A percentile compares a stretch with the other conserved stretches of the same genome.
These are phyloP conservation scores for Sporobolomyces roseus DNA, from an alignment of 768 basidiomycete species.

Conservation along the genomic window DNA sequence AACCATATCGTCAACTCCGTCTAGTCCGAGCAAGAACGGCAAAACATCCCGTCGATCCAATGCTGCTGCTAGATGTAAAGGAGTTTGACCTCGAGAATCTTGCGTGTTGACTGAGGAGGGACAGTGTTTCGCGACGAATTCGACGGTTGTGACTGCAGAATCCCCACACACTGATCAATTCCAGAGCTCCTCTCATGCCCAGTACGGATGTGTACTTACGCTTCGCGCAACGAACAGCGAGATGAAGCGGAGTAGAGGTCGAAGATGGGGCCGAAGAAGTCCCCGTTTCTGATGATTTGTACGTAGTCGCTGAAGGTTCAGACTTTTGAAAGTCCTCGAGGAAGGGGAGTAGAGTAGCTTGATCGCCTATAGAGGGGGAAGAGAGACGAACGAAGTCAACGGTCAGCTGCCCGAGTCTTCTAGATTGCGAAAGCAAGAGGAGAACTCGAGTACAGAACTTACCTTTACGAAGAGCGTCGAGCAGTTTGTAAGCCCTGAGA, in stretches of 20 bases:
- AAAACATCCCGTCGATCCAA: constrained; percentile 71
- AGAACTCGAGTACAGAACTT: not conserved
- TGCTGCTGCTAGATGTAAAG: constrained; percentile 69
- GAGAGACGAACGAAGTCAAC: not conserved
- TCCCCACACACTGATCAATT: not conserved
- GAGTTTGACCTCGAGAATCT: constrained; percentile 62
- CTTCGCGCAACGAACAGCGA: constrained; percentile 40
- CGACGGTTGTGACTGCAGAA: constrained; percentile 27
- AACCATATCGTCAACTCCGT: constrained; percentile 71
- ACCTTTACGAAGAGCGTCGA: constrained; percentile 37
- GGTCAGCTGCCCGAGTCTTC: no score
- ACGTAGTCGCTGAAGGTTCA: no score
- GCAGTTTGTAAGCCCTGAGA: constrained; percentile 24
- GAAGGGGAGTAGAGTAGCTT: constrained; percentile 45
- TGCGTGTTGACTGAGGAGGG: constrained; percentile 37
- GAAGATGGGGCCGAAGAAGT: constrained; percentile 34
- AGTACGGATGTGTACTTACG: not conserved
- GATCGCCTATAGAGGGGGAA: constrained; percentile 44
- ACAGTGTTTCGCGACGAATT: constrained; percentile 35
- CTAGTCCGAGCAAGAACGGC: constrained; percentile 70
- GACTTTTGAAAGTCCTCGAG: constrained; percentile 44
- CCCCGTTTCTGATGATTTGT: no score
- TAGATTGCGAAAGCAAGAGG: not conserved
- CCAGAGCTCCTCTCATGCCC: constrained; percentile 12
- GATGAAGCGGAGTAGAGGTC: constrained; percentile 33